Evolutionary conservation across 179 eudicot species (phyloP).

Genomic region (Beta corolliflora): DNA sequence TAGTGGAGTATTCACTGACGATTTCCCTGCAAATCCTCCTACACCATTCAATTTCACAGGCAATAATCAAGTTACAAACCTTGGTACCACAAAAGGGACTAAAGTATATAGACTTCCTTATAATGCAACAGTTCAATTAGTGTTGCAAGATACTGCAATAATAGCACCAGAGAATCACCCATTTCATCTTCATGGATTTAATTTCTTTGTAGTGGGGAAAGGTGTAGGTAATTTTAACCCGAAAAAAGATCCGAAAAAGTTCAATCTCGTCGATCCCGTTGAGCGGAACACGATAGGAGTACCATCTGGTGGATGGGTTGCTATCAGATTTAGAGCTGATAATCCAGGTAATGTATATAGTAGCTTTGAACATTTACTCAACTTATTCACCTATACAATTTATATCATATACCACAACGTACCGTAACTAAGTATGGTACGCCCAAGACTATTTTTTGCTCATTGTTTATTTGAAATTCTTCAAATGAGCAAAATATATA

Average conservation of each 20-base stretch:
- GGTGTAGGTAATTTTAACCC: constrained; percentile 68
- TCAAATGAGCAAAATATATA: no score
- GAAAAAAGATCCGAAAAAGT: constrained; percentile 51
- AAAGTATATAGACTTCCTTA: constrained; percentile 62
- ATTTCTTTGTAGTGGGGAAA: constrained; percentile 71
- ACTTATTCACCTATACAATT: no score
- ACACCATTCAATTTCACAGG: constrained; percentile 63
- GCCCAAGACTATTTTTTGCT: no score
- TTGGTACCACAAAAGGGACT: constrained; percentile 52
- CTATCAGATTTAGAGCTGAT: constrained; percentile 71
- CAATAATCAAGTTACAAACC: constrained; percentile 31
- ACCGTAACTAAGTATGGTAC: no score
- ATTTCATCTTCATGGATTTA: constrained; percentile 59
- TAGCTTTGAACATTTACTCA: no score
- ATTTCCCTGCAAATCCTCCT: constrained; percentile 58
- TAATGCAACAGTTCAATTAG: constrained; percentile 70
- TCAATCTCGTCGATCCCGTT: constrained; percentile 78
- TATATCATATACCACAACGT: no score
- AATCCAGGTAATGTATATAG: constrained; percentile 56
- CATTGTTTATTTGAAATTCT: no score
- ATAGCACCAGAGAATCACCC: constrained; percentile 36
- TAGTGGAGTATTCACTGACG: constrained; percentile 52
- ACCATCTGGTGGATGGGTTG: constrained; percentile 80
- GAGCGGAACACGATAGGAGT: constrained; percentile 78
- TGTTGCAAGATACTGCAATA: constrained; percentile 76